These are phyloP conservation scores for Stephanodiscus minutulus DNA, from an alignment of 108 stramenopile genomes.

Conservation along the genomic window DNA sequence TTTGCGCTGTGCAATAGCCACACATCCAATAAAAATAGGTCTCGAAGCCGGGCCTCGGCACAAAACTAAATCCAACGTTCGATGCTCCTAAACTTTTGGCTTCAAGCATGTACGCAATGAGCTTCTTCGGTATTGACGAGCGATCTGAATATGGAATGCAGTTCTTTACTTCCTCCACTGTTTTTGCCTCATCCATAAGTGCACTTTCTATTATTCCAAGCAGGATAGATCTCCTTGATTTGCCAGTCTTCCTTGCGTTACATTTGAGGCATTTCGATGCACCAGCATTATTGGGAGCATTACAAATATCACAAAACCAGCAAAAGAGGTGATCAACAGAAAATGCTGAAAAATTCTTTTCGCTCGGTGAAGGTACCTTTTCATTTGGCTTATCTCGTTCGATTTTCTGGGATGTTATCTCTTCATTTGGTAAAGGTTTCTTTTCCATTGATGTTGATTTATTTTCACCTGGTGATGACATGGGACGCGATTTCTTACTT, in stretches of 20 bases:
- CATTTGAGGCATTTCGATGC: slow-evolving; percentile 20
- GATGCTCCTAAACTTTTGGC: slow-evolving; percentile 11
- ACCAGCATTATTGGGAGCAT: slow-evolving; percentile 14
- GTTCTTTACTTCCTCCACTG: slow-evolving; percentile 22
- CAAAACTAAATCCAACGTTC: not conserved
- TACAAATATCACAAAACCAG: slow-evolving; percentile 36
- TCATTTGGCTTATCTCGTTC: not conserved
- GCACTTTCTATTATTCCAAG: slow-evolving; percentile 27
- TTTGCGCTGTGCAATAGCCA: slow-evolving; percentile 40
- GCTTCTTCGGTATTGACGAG: slow-evolving; percentile 27
- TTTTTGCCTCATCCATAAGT: slow-evolving; percentile 10
- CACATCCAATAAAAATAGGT: slow-evolving; percentile 49
- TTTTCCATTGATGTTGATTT: not conserved
- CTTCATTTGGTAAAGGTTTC: not conserved
- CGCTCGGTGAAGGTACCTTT: not conserved
- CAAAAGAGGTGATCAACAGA: slow-evolving; percentile 35
- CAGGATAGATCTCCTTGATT: slow-evolving; percentile 21
- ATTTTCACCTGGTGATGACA: not conserved
- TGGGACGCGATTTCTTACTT: not conserved
- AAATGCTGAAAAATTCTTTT: slow-evolving; percentile 7
- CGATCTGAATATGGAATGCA: slow-evolving; percentile 19
- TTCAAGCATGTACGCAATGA: slow-evolving; percentile 24
- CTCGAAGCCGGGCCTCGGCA: slow-evolving; percentile 19
- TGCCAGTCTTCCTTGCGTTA: slow-evolving; percentile 1
- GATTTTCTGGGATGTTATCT: too few species aligned